Evolutionary conservation across 2,329 filamentous ascomycete species (phyloP), one percentile per base, ranked within the genome.

Genomic region (Clathrospora elynae): DNA sequence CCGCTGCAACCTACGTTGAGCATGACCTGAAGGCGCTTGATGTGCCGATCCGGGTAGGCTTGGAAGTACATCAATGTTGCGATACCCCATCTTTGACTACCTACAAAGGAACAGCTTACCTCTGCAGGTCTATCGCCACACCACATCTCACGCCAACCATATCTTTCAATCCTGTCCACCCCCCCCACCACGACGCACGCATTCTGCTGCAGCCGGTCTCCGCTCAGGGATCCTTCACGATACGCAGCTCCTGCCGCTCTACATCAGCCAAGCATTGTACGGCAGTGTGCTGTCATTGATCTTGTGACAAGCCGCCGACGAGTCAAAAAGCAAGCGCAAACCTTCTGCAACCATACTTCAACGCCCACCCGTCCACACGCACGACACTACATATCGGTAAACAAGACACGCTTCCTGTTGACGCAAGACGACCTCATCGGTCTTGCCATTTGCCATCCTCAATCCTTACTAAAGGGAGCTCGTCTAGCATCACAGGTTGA

Each of bases 401-500:
- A 51, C 44, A 31, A 40, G 43, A 36, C 32, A 22, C 42, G 38
- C 46, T 30, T 46, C 55, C 45, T 53, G 42, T 46, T 49, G 42
- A 57, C 40, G 37, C 49, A 37, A 47, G 32, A 52, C 46, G 42
- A 51, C 56, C 50, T 56, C 53, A 47, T 55, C 49, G 41, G 40
- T 51, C 45, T 46, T 42, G 20, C 51, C 41, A 44, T 13, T 49
- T 45, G 28, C 28, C 34, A 37, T 12, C 36, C 28, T 47, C 30
- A 20, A 55, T 35, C 40, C 49, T 33, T 48, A 50, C 36, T 53
- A 59, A 60, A 59, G 62, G 59, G 59, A 55, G 53, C 59, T 59
- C 46, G 49, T 51, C 42, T 38, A 64, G 49, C 53, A 52, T 53
- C 55, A 46, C 53, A 53, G 49, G 68, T 79, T 78, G 77, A 81